Evolutionary conservation across 2,329 filamentous ascomycete genomes (phyloP).

Genomic region (Volutella citrinella): DNA sequence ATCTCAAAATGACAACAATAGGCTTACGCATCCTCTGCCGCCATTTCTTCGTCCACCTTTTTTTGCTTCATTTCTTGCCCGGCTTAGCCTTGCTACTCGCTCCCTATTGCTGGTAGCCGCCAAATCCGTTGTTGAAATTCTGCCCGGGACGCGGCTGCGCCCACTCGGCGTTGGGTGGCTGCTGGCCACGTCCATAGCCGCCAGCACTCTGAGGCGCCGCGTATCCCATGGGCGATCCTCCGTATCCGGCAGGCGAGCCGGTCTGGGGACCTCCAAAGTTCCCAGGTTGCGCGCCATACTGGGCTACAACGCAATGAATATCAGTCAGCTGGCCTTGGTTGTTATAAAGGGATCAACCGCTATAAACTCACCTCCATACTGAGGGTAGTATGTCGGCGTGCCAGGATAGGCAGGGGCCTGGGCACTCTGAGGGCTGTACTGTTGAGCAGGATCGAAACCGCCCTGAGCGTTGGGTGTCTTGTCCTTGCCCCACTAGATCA

Average conservation of each 20-base stretch:
- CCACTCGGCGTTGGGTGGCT: constrained; percentile 56
- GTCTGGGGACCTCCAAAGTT: constrained; percentile 62
- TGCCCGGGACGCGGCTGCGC: constrained; percentile 49
- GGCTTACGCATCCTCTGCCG: constrained; percentile 16
- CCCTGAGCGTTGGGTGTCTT: constrained; percentile 74
- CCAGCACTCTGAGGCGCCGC: constrained; percentile 72
- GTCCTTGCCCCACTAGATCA: constrained; percentile 91
- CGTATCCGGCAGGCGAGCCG: constrained; percentile 61
- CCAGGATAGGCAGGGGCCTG: constrained; percentile 72
- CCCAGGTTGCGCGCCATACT: constrained; percentile 64
- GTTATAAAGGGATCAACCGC: too few species aligned
- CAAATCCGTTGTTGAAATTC: constrained; percentile 60
- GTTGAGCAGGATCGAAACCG: constrained; percentile 73
- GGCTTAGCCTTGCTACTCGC: constrained; percentile 19
- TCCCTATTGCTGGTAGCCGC: constrained; percentile 59
- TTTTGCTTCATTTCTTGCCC: constrained; percentile 17
- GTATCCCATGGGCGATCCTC: constrained; percentile 68
- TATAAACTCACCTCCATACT: constrained; percentile 74
- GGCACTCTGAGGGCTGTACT: constrained; percentile 70
- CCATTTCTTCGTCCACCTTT: constrained; percentile 20
- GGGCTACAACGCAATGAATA: constrained; percentile 34
- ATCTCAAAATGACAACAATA: constrained; percentile 19
- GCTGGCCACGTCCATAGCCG: constrained; percentile 77
- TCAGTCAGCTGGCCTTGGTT: too few species aligned
- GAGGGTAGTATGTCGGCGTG: constrained; percentile 86